Percentiles rank a stretch among this genome's conserved stretches.
Conservation (phyloP, 2,329 filamentous ascomycete species). For the Colletotrichum echinochloae region DNA sequence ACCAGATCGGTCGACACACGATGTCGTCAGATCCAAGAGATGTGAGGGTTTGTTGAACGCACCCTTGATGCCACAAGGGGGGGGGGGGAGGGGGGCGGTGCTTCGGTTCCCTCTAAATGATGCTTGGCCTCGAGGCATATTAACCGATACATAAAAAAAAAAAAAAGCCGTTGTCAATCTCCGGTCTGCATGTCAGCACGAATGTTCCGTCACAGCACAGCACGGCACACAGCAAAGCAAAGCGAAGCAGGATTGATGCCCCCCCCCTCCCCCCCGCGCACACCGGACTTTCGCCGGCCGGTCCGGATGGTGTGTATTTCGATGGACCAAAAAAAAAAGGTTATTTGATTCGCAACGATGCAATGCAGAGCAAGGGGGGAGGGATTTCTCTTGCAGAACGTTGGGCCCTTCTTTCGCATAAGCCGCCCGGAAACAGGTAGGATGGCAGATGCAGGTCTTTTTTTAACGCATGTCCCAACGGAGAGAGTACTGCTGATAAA, state of each 20-base stretch:
- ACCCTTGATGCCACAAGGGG: neutral
- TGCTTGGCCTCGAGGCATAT: neutral
- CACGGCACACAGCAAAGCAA: neutral
- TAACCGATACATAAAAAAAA: neutral
- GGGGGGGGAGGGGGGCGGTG: neutral
- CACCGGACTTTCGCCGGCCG: conserved; percentile 12
- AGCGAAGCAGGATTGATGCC: conserved; percentile 8
- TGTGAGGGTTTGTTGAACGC: neutral
- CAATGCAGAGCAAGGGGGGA: neutral
- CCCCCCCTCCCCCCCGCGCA: neutral
- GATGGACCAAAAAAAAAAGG: neutral
- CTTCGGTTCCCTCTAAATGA: neutral
- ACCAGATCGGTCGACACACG: conserved; percentile 23
- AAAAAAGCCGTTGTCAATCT: neutral
- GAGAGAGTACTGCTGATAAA: no score
- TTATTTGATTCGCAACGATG: conserved; percentile 13
- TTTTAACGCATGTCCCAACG: neutral
- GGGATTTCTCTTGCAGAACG: neutral
- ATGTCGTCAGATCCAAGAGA: conserved; percentile 14
- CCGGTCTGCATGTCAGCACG: conserved; percentile 23
- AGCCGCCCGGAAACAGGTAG: neutral
- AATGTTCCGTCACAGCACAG: conserved; percentile 7
- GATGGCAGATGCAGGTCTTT: neutral
- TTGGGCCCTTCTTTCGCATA: conserved; percentile 7
- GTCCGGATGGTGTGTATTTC: conserved; percentile 26